Percentiles rank a stretch among this genome's conserved stretches.
Evolutionary conservation across 257 asterid genomes (phyloP).

Genomic region (Fraxinus pennsylvanica): DNA sequence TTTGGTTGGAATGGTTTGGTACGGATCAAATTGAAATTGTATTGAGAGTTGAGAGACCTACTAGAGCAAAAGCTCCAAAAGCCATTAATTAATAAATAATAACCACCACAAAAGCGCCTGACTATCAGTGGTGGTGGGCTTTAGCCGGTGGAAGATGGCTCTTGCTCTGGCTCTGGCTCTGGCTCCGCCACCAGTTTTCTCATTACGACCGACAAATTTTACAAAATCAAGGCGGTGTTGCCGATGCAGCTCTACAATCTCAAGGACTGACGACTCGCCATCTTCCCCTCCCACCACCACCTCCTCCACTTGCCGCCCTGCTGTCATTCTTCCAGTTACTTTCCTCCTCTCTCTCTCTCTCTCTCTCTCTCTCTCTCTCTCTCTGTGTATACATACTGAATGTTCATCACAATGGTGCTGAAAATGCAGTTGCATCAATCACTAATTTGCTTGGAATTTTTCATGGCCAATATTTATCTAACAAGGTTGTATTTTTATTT

Average conservation of each 20-base stretch:
- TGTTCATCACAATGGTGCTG: neutral
- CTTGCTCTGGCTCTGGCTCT: constrained; percentile 42
- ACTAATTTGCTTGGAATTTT: neutral
- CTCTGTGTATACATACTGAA: neutral
- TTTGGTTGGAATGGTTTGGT: no score
- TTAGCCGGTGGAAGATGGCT: constrained; percentile 39
- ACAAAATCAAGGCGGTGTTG: constrained; percentile 27
- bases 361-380: neutral
- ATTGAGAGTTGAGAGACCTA: neutral
- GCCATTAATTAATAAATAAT: neutral
- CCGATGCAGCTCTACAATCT: constrained; percentile 45
- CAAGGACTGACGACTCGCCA: constrained; percentile 34
- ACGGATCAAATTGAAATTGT: neutral
- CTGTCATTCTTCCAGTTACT: constrained; percentile 84
- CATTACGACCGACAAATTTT: constrained; percentile 22
- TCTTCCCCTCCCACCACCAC: constrained; percentile 36
- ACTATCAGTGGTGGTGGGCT: neutral
- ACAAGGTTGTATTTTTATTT: neutral
- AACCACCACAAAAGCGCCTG: neutral
- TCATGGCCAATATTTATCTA: neutral
- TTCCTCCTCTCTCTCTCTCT: constrained; percentile 15
- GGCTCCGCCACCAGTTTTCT: constrained; percentile 42
- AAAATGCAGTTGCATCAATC: neutral
- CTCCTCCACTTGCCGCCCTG: constrained; percentile 69
- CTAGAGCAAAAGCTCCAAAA: neutral